Base-by-base conservation (phyloP, 345 rosid genomes). In the Triadica sebifera region DNA sequence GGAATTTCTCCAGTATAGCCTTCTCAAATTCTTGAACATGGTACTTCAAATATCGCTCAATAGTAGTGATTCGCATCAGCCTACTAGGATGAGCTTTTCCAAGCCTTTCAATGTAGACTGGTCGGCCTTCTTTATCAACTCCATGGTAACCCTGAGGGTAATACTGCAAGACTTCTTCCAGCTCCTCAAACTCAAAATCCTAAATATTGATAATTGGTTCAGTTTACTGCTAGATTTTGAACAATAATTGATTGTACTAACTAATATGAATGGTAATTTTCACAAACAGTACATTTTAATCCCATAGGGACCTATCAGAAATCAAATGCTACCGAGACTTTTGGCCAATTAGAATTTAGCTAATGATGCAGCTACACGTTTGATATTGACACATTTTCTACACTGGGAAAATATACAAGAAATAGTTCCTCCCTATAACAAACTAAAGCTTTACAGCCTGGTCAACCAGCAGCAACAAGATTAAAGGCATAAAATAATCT, bases 111-210 rank as follows among this genome's bases (percentile, higher is more conserved):
- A 95, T 93, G 80, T 95, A 95, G 68, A 95, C 84, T 29, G 99
- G 99, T 57, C 98, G 87, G 65, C 99, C 99, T 80, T 93, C 98
- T 84, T 85, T 95, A 76, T 95, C 99, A 75, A 91, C 96, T 73
- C 99, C 98, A 79, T 95, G 99, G 83, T 95, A 95, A 38, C 98
- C 98, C 72, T 93, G 97, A 59, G 99, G 98, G 79, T 95, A 95
- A 82, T 89, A 84, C 78, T 87, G 96, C 87, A 91, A 80, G 78
- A 95, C 96, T 82, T 91, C 93, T 65, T 93, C 99, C 79, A 89
- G 81, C 87, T 95, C 99, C 70, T 93, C 87, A 74, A 93, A 95
- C 73, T 86, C 88, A 78, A 92, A 93, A 88, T 93, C 99, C 99
- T 94, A 78, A 50, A 38, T 20, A 75, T 63, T 34, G 60, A 69